These are phyloP conservation scores for Chlorella sp. DNA, from an alignment of 139 green algal genomes.

Conservation along the genomic window DNA sequence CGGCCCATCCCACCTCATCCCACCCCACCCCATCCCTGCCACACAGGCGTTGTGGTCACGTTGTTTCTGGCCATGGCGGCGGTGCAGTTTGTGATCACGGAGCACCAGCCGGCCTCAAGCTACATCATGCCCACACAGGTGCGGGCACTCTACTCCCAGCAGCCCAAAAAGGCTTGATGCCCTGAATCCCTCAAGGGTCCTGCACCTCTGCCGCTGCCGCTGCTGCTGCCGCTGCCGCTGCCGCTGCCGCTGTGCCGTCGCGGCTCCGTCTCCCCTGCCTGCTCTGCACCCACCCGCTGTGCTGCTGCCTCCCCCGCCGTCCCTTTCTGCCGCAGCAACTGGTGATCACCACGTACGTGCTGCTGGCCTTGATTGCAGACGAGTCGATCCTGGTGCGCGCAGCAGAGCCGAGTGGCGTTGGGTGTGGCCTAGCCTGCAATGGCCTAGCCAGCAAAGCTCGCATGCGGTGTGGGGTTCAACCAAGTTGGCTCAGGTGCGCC, in stretches of 20 bases:
- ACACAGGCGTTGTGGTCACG: neutral
- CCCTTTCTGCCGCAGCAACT: neutral
- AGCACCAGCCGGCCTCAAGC: slow-evolving; percentile 19
- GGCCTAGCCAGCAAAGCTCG: too few species aligned
- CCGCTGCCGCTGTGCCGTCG: neutral
- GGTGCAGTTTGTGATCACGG: slow-evolving; percentile 27
- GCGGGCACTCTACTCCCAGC: too few species aligned
- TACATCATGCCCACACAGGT: slow-evolving; percentile 31
- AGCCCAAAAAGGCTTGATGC: too few species aligned
- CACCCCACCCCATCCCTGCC: neutral
- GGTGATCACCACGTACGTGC: slow-evolving; percentile 6
- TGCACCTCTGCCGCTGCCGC: too few species aligned
- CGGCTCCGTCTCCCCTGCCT: too few species aligned
- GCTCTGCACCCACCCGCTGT: too few species aligned
- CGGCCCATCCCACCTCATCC: neutral
- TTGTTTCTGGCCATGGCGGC: slow-evolving; percentile 20
- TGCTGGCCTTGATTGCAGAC: neutral
- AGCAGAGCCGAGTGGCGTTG: too few species aligned
- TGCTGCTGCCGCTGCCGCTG: neutral
- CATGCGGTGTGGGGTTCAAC: too few species aligned
- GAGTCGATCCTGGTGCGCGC: slow-evolving; percentile 20
- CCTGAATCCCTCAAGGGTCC: too few species aligned
- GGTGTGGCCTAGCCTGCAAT: too few species aligned
- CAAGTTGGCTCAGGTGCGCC: too few species aligned
- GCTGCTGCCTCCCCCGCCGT: too few species aligned